Evolutionary conservation across 257 asterid genomes (phyloP).

Genomic region (Leonotis leonurus): DNA sequence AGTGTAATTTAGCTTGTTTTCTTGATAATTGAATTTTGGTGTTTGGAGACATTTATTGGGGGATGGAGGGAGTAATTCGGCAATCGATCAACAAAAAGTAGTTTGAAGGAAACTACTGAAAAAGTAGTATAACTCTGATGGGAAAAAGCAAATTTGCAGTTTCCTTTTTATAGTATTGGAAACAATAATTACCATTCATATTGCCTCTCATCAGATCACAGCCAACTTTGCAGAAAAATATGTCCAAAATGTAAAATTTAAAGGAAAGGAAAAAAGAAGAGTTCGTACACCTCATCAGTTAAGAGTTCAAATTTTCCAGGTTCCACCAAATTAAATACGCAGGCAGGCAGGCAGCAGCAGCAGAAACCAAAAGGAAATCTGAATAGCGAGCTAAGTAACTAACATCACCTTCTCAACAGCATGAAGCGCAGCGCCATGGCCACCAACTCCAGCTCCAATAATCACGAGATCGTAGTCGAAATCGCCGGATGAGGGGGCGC

Average conservation of each 20-base stretch:
- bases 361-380: too few species aligned
- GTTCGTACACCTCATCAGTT: not conserved
- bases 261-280: too few species aligned
- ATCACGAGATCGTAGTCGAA: conserved; percentile 91
- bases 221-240: too few species aligned
- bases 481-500: conserved; percentile 39
- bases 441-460: conserved; percentile 98
- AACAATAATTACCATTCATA: not conserved
- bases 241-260: too few species aligned
- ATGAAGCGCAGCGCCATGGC: conserved; percentile 98
- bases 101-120: not conserved
- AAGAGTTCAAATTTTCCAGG: not conserved
- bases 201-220: not conserved
- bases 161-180: not conserved
- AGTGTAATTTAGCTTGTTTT: too few species aligned
- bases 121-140: not conserved
- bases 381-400: not conserved
- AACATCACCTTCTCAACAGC: conserved; percentile 74
- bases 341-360: too few species aligned
- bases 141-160: not conserved
- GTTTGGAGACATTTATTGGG: too few species aligned
- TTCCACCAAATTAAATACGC: too few species aligned
- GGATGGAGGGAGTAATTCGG: too few species aligned
- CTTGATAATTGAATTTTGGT: too few species aligned
- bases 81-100: not conserved